A percentile compares a stretch with the other conserved stretches of the same genome.
phyloP scores from a whole-genome alignment of 768 basidiomycete species.

The Auricularia sp. region DNA sequence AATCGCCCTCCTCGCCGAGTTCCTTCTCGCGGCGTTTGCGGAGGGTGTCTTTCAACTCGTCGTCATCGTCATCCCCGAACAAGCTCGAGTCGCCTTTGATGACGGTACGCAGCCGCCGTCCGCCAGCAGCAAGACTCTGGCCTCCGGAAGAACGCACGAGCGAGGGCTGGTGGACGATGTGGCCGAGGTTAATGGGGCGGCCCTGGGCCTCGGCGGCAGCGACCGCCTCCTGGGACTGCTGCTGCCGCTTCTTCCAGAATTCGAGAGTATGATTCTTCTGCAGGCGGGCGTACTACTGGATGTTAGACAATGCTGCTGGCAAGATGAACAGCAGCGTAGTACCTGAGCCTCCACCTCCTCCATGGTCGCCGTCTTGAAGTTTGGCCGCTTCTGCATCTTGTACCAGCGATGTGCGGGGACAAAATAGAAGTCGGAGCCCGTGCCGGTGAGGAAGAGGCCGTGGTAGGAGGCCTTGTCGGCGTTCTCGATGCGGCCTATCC shows the following conservation, averaged over 20 bases:
- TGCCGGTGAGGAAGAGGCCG: slow-evolving; percentile 58
- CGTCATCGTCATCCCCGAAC: slow-evolving; percentile 59
- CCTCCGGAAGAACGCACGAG: slow-evolving; percentile 35
- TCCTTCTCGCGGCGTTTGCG: slow-evolving; percentile 45
- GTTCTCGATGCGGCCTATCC: slow-evolving; percentile 79
- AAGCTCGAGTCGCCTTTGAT: slow-evolving; percentile 54
- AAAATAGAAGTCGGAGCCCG: slow-evolving; percentile 77
- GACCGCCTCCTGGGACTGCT: slow-evolving; percentile 12
- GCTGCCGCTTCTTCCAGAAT: slow-evolving; percentile 55
- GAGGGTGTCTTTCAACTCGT: slow-evolving; percentile 36
- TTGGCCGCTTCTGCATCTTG: slow-evolving; percentile 81
- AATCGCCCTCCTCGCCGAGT: slow-evolving; percentile 64
- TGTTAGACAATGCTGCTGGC: slow-evolving; percentile 13
- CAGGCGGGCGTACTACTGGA: slow-evolving; percentile 39
- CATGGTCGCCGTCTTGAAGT: slow-evolving; percentile 52
- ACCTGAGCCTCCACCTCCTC: slow-evolving; percentile 35
- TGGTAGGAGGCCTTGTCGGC: slow-evolving; percentile 58
- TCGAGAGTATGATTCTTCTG: slow-evolving; percentile 70
- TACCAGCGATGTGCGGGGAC: slow-evolving; percentile 86
- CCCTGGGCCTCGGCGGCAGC: not conserved
- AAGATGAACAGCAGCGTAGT: not conserved
- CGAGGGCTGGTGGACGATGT: slow-evolving; percentile 14
- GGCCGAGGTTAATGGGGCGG: not conserved
- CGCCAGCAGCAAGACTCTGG: slow-evolving; percentile 61
- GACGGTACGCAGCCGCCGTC: slow-evolving; percentile 53